These are phyloP conservation scores for Monosporozyma aquatica DNA, from an alignment of 805 yeast genomes.

Conservation along the genomic window DNA sequence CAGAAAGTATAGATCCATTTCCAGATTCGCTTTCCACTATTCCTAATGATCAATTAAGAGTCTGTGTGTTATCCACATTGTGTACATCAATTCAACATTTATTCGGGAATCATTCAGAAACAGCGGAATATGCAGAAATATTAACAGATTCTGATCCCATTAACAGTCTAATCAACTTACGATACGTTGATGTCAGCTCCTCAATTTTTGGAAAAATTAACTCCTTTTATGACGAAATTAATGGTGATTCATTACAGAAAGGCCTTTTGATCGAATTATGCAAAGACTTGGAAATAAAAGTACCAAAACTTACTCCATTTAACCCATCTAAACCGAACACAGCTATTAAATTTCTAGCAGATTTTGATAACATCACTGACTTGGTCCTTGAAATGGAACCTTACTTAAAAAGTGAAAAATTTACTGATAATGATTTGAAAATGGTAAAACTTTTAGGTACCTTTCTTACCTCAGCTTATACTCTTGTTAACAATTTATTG, in stretches of 20 bases:
- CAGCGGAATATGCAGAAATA: neutral
- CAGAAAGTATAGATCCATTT: neutral
- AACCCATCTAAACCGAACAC: constrained; percentile 6
- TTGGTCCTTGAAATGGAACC: constrained; percentile 7
- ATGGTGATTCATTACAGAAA: neutral
- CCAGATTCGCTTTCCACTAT: neutral
- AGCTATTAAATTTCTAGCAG: constrained; percentile 5
- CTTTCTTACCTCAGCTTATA: constrained; percentile 2
- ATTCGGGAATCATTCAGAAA: constrained; percentile 3
- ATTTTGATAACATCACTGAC: constrained; percentile 5
- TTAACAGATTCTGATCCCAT: constrained; percentile 2
- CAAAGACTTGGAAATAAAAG: neutral
- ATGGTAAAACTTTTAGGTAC: neutral
- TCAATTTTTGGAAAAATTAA: constrained; percentile 13
- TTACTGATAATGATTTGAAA: constrained; percentile 9
- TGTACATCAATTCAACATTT: constrained; percentile 2
- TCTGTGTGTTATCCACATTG: constrained; percentile 2
- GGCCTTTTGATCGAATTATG: constrained; percentile 2
- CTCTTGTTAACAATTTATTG: constrained; percentile 3
- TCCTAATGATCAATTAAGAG: neutral
- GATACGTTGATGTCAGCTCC: constrained; percentile 7
- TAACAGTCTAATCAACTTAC: constrained; percentile 8
- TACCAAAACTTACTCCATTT: constrained; percentile 3
- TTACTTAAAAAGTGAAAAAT: constrained; percentile 8
- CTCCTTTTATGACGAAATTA: constrained; percentile 10